phyloP scores from a whole-genome alignment of 306 rosid species.

The Ormosia semicastrata region DNA sequence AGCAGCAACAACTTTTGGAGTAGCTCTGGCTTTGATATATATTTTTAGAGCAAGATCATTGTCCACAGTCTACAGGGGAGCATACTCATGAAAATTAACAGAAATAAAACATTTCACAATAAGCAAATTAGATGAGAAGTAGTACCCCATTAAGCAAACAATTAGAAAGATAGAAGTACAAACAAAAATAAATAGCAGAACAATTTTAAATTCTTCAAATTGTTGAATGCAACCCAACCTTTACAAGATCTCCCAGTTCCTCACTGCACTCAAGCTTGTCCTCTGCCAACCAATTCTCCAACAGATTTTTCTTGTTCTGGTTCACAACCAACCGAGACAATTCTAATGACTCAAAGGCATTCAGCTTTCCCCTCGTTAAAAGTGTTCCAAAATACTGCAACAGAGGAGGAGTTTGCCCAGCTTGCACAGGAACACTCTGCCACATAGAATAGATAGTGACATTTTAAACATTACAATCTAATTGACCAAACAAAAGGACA shows the following conservation, averaged over 20 bases:
- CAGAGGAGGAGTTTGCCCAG: constrained; percentile 98
- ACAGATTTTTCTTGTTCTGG: constrained; percentile 96
- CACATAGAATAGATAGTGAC: constrained; percentile 25
- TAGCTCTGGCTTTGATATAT: constrained; percentile 97
- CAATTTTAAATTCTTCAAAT: constrained; percentile 3
- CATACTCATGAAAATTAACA: constrained; percentile 21
- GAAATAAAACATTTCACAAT: constrained; percentile 14
- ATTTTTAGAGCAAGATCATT: constrained; percentile 92
- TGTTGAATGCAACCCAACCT: constrained; percentile 54
- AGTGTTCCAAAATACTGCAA: constrained; percentile 99
- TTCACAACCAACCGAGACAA: constrained; percentile 96
- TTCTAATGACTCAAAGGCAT: constrained; percentile 92
- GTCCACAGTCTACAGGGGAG: constrained; percentile 80
- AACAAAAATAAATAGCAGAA: neutral
- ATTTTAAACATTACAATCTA: neutral
- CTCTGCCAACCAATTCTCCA: constrained; percentile 99
- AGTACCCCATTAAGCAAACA: neutral
- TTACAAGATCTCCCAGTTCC: constrained; percentile 97
- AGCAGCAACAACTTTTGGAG: constrained; percentile 99
- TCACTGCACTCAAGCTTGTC: constrained; percentile 99
- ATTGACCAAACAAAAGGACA: neutral
- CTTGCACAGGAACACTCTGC: constrained; percentile 98
- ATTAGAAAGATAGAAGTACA: constrained; percentile 8
- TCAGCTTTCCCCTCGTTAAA: constrained; percentile 87
- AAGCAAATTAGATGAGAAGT: neutral